phyloP scores from a whole-genome alignment of 768 basidiomycete species.

The Pisolithus orientalis region DNA sequence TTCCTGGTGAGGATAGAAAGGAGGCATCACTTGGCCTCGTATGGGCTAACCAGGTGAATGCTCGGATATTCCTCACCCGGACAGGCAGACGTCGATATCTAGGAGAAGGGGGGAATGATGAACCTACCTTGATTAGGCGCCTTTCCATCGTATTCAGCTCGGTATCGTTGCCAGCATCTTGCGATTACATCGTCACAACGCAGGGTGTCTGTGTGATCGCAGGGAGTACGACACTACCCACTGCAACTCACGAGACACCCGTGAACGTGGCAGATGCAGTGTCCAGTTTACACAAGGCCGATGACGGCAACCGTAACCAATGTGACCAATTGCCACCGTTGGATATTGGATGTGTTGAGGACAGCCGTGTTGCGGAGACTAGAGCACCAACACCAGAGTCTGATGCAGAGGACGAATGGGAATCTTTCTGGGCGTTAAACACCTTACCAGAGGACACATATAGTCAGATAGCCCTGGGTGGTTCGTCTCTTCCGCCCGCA shows the following conservation, averaged over 20 bases:
- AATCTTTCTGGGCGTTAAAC: constrained; percentile 39
- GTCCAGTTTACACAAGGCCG: constrained; percentile 13
- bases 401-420: constrained; percentile 41
- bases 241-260: not conserved
- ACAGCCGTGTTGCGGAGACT: constrained; percentile 14
- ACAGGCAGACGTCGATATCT: constrained; percentile 64
- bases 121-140: constrained; percentile 56
- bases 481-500: not conserved
- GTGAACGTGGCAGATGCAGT: constrained; percentile 10
- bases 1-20: constrained; percentile 55
- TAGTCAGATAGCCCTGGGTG: constrained; percentile 10
- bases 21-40: constrained; percentile 83
- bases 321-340: constrained; percentile 24
- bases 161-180: constrained; percentile 45
- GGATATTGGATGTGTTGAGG: constrained; percentile 30
- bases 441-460: constrained; percentile 35
- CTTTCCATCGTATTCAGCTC: constrained; percentile 77
- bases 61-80: constrained; percentile 74
- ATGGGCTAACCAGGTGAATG: constrained; percentile 93
- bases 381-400: constrained; percentile 19
- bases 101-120: constrained; percentile 33
- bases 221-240: constrained; percentile 13
- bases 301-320: not conserved
- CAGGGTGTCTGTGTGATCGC: constrained; percentile 44
- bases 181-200: constrained; percentile 71